phyloP scores from a whole-genome alignment of 768 basidiomycete species.

The Lentinula boryana region DNA sequence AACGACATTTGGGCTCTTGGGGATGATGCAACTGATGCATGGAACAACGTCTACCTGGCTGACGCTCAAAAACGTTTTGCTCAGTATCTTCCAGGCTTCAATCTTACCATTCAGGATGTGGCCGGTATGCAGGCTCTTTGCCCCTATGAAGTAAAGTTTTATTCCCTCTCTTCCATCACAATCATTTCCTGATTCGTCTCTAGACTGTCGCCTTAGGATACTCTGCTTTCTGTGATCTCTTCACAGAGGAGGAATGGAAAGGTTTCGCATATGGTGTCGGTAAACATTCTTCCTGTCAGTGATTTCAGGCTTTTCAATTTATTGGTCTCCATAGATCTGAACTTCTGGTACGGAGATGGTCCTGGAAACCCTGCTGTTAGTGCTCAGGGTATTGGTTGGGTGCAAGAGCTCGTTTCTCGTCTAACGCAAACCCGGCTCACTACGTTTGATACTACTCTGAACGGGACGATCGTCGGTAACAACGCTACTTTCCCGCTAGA shows the following conservation, averaged over 20 bases:
- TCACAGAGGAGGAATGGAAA: constrained; percentile 79
- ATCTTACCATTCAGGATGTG: constrained; percentile 44
- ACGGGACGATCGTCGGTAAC: constrained; percentile 57
- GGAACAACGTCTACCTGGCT: constrained; percentile 57
- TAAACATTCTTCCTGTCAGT: constrained; percentile 4
- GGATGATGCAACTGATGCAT: constrained; percentile 37
- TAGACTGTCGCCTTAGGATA: constrained; percentile 77
- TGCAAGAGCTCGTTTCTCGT: constrained; percentile 70
- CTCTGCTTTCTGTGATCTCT: constrained; percentile 71
- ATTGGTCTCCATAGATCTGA: constrained; percentile 29
- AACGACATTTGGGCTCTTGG: constrained; percentile 39
- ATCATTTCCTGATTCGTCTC: neutral
- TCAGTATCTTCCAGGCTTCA: constrained; percentile 41
- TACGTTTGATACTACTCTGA: constrained; percentile 42
- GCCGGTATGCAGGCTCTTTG: constrained; percentile 64
- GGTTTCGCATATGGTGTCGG: constrained; percentile 60
- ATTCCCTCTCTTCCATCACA: neutral
- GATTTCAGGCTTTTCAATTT: neutral
- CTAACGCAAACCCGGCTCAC: constrained; percentile 56
- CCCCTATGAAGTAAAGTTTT: constrained; percentile 55
- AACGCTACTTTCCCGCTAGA: constrained; percentile 47
- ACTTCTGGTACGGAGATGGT: constrained; percentile 59
- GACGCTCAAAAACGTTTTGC: constrained; percentile 50
- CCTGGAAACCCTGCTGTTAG: constrained; percentile 65
- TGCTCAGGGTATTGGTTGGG: constrained; percentile 58